Evolutionary conservation across 2,329 filamentous ascomycete species (phyloP).

Genomic region (Aspergillus aculeatinus): DNA sequence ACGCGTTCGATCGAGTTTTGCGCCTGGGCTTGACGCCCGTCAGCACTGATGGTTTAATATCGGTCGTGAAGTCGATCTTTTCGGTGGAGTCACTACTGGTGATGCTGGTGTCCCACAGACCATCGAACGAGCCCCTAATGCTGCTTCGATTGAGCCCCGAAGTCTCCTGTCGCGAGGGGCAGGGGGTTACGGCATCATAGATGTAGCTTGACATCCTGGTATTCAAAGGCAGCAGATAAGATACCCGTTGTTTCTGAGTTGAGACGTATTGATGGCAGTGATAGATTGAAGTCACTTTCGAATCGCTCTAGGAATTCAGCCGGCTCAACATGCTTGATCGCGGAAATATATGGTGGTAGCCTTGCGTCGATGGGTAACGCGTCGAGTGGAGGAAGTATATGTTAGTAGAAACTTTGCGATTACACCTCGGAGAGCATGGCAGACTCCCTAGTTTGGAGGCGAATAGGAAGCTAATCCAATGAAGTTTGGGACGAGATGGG

Average conservation of each 20-base stretch:
- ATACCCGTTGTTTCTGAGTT: no score
- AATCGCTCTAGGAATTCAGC: background rate
- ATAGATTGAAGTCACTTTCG: no score
- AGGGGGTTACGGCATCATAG: slow-evolving; percentile 33
- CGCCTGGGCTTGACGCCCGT: slow-evolving; percentile 31
- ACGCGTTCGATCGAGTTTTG: slow-evolving; percentile 24
- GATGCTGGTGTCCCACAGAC: slow-evolving; percentile 27
- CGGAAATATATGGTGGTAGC: background rate
- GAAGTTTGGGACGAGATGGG: background rate
- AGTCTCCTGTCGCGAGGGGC: slow-evolving; percentile 28
- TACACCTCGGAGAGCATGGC: background rate
- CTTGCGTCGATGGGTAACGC: background rate
- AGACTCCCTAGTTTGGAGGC: background rate
- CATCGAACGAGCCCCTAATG: slow-evolving; percentile 21
- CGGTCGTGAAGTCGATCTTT: slow-evolving; percentile 44
- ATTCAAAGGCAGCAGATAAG: no score
- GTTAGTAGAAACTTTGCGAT: background rate
- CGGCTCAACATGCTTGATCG: background rate
- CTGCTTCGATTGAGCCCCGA: slow-evolving; percentile 20
- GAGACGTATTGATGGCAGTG: no score
- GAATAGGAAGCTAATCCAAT: slow-evolving; percentile 1
- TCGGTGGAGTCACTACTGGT: slow-evolving; percentile 35
- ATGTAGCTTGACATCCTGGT: slow-evolving; percentile 18
- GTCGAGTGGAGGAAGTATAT: background rate
- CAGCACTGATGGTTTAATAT: slow-evolving; percentile 33